Evolutionary conservation across 2,329 filamentous ascomycete genomes (phyloP).

Genomic region (Aspergillus quadrilineatus): DNA sequence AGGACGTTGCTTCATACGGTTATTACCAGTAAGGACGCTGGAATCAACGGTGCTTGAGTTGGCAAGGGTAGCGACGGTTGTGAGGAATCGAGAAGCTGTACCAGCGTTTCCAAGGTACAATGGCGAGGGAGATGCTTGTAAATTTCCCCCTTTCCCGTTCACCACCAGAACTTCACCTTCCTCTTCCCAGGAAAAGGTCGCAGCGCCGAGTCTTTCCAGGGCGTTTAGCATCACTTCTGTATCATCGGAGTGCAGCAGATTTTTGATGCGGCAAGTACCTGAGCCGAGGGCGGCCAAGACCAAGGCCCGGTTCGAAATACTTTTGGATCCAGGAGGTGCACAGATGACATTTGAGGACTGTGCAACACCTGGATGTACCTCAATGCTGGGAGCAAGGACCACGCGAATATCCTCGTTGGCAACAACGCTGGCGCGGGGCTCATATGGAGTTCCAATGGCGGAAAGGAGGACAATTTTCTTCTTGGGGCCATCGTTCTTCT

Average conservation of each 20-base stretch:
- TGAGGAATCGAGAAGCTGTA: constrained; percentile 92
- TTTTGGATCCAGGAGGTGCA: constrained; percentile 92
- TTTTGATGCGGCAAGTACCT: constrained; percentile 83
- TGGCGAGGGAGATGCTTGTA: constrained; percentile 71
- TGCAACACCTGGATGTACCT: constrained; percentile 71
- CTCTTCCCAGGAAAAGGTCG: constrained; percentile 90
- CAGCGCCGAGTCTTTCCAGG: constrained; percentile 78
- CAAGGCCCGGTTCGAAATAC: constrained; percentile 91
- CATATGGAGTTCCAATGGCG: constrained; percentile 82
- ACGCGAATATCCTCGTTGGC: constrained; percentile 79
- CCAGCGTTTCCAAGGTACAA: constrained; percentile 96
- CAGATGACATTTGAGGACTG: constrained; percentile 67
- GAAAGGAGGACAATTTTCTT: constrained; percentile 96
- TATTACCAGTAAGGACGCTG: constrained; percentile 87
- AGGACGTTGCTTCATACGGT: constrained; percentile 91
- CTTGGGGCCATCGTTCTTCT: constrained; percentile 93
- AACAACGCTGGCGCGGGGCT: constrained; percentile 86
- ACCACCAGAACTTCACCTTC: constrained; percentile 89
- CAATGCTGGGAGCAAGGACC: constrained; percentile 75
- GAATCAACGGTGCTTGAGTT: constrained; percentile 61
- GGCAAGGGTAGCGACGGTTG: constrained; percentile 84
- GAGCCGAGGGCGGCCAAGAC: constrained; percentile 88
- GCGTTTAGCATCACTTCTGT: constrained; percentile 96
- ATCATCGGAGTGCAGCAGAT: constrained; percentile 92
- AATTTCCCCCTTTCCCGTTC: constrained; percentile 81